Evolutionary conservation across 805 yeast genomes (phyloP).

Genomic region (Metschnikowia peoriensis): DNA sequence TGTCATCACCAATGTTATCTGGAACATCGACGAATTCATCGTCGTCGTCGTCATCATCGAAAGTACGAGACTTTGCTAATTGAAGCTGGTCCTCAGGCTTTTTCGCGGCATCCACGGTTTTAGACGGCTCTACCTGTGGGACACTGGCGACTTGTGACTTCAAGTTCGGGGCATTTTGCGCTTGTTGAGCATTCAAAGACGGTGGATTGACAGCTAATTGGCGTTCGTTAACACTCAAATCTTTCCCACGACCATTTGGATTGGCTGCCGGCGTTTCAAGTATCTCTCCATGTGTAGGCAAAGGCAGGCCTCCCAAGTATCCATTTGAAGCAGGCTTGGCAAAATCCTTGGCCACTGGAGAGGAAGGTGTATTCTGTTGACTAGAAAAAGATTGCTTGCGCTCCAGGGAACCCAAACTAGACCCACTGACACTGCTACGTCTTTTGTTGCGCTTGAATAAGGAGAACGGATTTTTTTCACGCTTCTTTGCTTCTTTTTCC

Average conservation of each 20-base stretch:
- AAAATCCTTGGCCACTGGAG: neutral
- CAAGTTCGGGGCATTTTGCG: neutral
- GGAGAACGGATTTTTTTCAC: conserved; percentile 7
- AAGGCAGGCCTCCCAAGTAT: neutral
- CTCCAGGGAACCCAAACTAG: conserved; percentile 6
- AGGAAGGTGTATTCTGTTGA: neutral
- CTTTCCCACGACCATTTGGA: neutral
- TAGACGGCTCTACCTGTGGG: neutral
- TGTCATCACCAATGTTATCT: conserved; percentile 10
- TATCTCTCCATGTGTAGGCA: neutral
- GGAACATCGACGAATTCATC: conserved; percentile 20
- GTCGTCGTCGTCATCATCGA: conserved; percentile 8
- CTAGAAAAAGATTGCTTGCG: neutral
- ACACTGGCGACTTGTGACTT: neutral
- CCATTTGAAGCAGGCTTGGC: neutral
- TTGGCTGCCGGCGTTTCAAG: neutral
- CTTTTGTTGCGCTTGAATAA: conserved; percentile 12
- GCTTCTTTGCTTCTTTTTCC: conserved; percentile 10
- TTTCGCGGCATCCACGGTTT: neutral
- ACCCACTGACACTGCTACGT: conserved; percentile 8
- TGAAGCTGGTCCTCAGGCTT: neutral
- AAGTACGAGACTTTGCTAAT: neutral
- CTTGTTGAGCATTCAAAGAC: neutral
- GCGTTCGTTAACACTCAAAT: neutral
- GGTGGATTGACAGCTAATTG: neutral